Evolutionary conservation across 2,329 filamentous ascomycete species (phyloP).

Genomic region (Aspergillus transmontanensis): DNA sequence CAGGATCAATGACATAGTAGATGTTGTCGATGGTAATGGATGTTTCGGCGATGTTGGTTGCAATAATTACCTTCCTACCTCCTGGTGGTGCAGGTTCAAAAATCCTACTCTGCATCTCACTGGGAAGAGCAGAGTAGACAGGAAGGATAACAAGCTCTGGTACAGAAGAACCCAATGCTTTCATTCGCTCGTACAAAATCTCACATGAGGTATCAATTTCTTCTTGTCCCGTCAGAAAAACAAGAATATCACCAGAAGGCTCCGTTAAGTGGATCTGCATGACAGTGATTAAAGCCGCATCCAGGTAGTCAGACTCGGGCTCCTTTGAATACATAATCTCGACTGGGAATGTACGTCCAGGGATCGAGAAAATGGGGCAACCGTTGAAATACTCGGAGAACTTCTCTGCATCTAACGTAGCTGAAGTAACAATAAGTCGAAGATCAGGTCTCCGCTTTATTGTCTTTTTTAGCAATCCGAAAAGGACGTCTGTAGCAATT

Average conservation of each 20-base stretch:
- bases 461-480: conserved; percentile 92
- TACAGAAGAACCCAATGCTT: conserved; percentile 84
- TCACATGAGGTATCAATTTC: conserved; percentile 96
- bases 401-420: conserved; percentile 94
- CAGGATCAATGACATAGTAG: conserved; percentile 95
- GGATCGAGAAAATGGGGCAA: conserved; percentile 95
- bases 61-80: conserved; percentile 90
- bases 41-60: conserved; percentile 97
- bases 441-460: conserved; percentile 82
- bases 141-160: conserved; percentile 91
- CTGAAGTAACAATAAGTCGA: conserved; percentile 94
- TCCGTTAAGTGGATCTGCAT: conserved; percentile 98
- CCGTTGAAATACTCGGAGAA: conserved; percentile 96
- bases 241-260: conserved; percentile 87
- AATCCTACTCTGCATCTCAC: conserved; percentile 89
- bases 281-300: conserved; percentile 89
- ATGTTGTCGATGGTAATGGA: conserved; percentile 98
- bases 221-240: conserved; percentile 96
- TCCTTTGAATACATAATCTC: conserved; percentile 95
- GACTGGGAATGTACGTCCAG: conserved; percentile 91
- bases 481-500: conserved; percentile 92
- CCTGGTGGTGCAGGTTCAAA: conserved; percentile 91
- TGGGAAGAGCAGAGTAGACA: conserved; percentile 92
- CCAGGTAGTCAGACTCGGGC: conserved; percentile 93
- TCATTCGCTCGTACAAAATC: conserved; percentile 93